Percentiles rank a stretch among this genome's conserved stretches.
Evolutionary conservation across 306 rosid genomes (phyloP).

Genomic region (Biancaea sappan): DNA sequence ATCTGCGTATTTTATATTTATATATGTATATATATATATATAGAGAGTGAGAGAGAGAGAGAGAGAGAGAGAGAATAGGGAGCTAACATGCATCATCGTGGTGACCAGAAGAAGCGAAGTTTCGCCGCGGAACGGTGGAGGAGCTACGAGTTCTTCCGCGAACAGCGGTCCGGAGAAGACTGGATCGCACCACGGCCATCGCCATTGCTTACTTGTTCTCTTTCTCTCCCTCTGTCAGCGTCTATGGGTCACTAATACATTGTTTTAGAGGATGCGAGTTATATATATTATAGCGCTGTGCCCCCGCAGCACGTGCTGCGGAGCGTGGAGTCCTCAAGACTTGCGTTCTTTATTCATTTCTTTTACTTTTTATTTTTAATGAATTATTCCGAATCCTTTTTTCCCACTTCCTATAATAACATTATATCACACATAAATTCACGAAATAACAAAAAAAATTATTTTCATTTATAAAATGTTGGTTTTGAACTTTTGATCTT

Average conservation of each 20-base stretch:
- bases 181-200: slow-evolving; percentile 74
- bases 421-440: not conserved
- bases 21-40: no score
- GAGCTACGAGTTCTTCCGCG: slow-evolving; percentile 59
- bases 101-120: slow-evolving; percentile 63
- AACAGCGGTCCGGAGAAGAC: slow-evolving; percentile 61
- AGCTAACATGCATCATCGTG: slow-evolving; percentile 80
- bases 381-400: not conserved
- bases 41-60: slow-evolving; percentile 12
- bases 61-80: slow-evolving; percentile 28
- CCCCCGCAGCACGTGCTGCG: slow-evolving; percentile 18
- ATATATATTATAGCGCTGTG: no score
- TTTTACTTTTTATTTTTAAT: no score
- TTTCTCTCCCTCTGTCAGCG: not conserved
- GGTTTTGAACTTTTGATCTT: no score
- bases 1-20: no score
- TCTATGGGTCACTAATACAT: no score
- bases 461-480: not conserved
- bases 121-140: slow-evolving; percentile 60
- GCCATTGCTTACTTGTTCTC: slow-evolving; percentile 55
- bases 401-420: not conserved
- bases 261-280: no score
- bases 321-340: not conserved
- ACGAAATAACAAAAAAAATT: not conserved
- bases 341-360: not conserved